These are phyloP conservation scores for Neckera pumila DNA, from an alignment of 225 moss, liverwort and hornwort genomes.

Conservation along the genomic window DNA sequence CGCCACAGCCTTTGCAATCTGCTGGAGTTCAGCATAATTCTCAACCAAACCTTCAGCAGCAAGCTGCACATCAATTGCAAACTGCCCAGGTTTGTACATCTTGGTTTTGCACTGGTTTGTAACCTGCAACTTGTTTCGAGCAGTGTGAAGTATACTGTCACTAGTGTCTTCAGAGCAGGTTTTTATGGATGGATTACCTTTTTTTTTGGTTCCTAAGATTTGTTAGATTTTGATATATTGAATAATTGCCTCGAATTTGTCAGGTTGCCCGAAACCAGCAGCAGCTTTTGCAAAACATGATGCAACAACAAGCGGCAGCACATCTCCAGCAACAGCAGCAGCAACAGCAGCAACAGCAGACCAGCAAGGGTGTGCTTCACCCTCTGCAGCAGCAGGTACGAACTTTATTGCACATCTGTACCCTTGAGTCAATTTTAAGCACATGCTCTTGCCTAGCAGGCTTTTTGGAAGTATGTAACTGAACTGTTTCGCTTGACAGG, in stretches of 20 bases:
- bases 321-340: slow-evolving; percentile 54
- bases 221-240: background rate
- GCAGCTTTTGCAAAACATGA: slow-evolving; percentile 34
- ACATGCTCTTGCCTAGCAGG: background rate
- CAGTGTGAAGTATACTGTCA: background rate
- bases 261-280: slow-evolving; percentile 40
- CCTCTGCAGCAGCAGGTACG: slow-evolving; percentile 45
- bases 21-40: slow-evolving; percentile 25
- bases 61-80: slow-evolving; percentile 47
- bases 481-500: slow-evolving; percentile 8
- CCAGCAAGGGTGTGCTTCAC: slow-evolving; percentile 31
- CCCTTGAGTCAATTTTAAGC: background rate
- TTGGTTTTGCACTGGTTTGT: background rate
- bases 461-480: background rate
- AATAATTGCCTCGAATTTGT: background rate
- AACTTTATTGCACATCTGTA: background rate
- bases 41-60: slow-evolving; percentile 38
- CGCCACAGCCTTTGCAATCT: slow-evolving; percentile 31
- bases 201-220: background rate
- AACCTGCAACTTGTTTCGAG: background rate
- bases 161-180: background rate
- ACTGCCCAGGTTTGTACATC: slow-evolving; percentile 31
- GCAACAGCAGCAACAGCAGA: slow-evolving; percentile 50
- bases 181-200: background rate
- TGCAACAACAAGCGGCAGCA: slow-evolving; percentile 36